A percentile compares a stretch with the other conserved stretches of the same genome.
Evolutionary conservation across 805 yeast genomes (phyloP).

Genomic region (Komagataella ulmi): DNA sequence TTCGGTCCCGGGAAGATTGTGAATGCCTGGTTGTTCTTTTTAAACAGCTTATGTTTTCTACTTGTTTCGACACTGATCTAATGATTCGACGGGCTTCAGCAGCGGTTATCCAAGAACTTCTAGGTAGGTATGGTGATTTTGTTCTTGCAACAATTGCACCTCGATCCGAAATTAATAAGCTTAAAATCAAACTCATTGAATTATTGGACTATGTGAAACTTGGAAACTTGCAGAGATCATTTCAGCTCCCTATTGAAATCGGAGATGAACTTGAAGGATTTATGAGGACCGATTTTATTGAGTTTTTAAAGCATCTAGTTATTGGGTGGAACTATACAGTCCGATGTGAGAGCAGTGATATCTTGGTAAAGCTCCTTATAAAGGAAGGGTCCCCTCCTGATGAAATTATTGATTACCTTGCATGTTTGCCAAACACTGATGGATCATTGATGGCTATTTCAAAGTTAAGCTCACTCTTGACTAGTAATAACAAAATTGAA

Average conservation of each 20-base stretch:
- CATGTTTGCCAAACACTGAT: slow-evolving; percentile 1
- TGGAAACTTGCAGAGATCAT: slow-evolving; percentile 29
- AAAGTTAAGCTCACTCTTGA: slow-evolving; percentile 2
- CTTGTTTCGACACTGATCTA: slow-evolving; percentile 63
- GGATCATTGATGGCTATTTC: background rate
- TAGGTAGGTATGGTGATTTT: slow-evolving; percentile 57
- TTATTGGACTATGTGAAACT: slow-evolving; percentile 36
- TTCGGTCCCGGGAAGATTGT: slow-evolving; percentile 6
- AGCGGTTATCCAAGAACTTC: slow-evolving; percentile 76
- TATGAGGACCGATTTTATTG: slow-evolving; percentile 14
- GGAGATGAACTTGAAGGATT: slow-evolving; percentile 5
- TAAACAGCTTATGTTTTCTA: slow-evolving; percentile 30
- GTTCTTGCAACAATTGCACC: slow-evolving; percentile 14
- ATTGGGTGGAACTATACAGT: slow-evolving; percentile 27
- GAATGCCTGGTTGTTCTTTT: slow-evolving; percentile 11
- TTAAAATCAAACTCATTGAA: slow-evolving; percentile 42
- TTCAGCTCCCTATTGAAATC: slow-evolving; percentile 8
- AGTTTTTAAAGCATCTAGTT: slow-evolving; percentile 18
- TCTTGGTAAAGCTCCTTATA: slow-evolving; percentile 14
- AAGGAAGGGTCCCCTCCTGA: background rate
- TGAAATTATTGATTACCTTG: background rate
- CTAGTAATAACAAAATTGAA: slow-evolving; percentile 2
- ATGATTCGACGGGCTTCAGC: slow-evolving; percentile 69
- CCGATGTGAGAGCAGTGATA: slow-evolving; percentile 25
- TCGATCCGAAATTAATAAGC: slow-evolving; percentile 13